These are phyloP conservation scores for Colletotrichum orbiculare DNA, from an alignment of 2,329 filamentous ascomycete species.

Conservation along the genomic window DNA sequence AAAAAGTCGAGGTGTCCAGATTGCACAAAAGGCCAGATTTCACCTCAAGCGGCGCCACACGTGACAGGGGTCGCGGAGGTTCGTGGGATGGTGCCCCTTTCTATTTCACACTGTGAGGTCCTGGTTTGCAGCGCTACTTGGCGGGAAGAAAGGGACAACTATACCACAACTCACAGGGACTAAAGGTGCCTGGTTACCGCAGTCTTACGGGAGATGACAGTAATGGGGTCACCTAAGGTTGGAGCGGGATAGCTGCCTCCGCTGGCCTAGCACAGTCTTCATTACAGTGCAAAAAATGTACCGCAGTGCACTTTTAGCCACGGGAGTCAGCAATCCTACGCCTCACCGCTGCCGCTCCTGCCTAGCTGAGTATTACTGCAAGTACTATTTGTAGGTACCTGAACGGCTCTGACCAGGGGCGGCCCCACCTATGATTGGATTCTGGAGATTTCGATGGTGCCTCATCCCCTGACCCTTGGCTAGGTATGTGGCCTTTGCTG, in stretches of 20 bases:
- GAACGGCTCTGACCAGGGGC: not conserved
- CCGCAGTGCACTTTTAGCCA: conserved; percentile 14
- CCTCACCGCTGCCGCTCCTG: conserved; percentile 35
- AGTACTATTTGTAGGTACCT: too few relatives aligned
- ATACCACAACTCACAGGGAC: too few relatives aligned
- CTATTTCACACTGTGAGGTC: conserved; percentile 37
- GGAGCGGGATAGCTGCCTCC: conserved; percentile 26
- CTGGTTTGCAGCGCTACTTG: conserved; percentile 8
- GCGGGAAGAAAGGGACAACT: too few relatives aligned
- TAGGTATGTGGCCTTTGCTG: conserved; percentile 31
- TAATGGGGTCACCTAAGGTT: not conserved
- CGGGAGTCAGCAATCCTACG: conserved; percentile 18
- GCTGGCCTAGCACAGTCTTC: conserved; percentile 15
- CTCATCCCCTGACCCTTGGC: not conserved
- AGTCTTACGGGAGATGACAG: too few relatives aligned
- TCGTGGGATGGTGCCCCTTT: conserved; percentile 8
- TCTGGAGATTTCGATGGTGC: conserved; percentile 35
- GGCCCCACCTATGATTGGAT: conserved; percentile 26
- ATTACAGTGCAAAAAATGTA: conserved; percentile 12
- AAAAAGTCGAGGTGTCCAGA: conserved; percentile 59
- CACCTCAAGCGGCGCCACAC: conserved; percentile 48
- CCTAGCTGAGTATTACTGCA: conserved; percentile 10
- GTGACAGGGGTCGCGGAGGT: conserved; percentile 41
- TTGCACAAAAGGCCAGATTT: conserved; percentile 62
- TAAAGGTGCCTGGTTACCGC: too few relatives aligned